Evolutionary conservation across 176 grass and related monocot species (phyloP), one percentile per base, ranked within the genome.

Genomic region (Thinopyrum elongatum): DNA sequence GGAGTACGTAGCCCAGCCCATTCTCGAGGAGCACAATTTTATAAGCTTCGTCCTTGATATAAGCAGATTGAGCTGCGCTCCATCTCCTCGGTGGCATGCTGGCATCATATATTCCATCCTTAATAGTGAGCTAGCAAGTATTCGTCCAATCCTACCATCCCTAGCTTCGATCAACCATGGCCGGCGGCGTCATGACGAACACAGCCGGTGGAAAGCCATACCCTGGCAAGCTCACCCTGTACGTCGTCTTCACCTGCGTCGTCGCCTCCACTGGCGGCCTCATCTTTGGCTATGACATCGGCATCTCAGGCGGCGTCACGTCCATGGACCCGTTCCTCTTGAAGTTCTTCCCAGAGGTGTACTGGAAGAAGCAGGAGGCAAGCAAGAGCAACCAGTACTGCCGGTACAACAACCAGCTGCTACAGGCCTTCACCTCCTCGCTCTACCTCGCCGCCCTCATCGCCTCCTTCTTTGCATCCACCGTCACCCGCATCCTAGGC

Each of bases 241-340:
- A 89, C 65, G 94, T 95, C 36, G 86, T 95, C 78, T 47, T 95
- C 30, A 80, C 87, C 38, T 95, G 94, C 80, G 36, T 95, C 65
- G 94, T 95, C 59, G 94, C 94, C n/a, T 91, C 94, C 38, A 93
- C 91, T 33, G 94, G 94, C 65, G 94, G 94, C 16, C 91, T 95
- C 86, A 95, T 95, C 79, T 95, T 95, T 34, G 94, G 94, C 4
- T 95, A 95, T 2, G 94, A 95, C 79, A 93, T 95, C 66, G 94
- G 94, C 46, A 95, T 95, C 84, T 95, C 92, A 87, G 85, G 85
- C 25, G 85, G 78, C 1, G 85, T 87, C n/a, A 87, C 85, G 1
- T 87, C 85, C 21, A 87, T 87, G 85, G 78, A 87, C 58, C 21
- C 78, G 3, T 87, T 87, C 85, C 79, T 87, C 4, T 30, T 10